Evolutionary conservation across 176 grass and related monocot genomes (phyloP).

Genomic region (Triticum monococcum): DNA sequence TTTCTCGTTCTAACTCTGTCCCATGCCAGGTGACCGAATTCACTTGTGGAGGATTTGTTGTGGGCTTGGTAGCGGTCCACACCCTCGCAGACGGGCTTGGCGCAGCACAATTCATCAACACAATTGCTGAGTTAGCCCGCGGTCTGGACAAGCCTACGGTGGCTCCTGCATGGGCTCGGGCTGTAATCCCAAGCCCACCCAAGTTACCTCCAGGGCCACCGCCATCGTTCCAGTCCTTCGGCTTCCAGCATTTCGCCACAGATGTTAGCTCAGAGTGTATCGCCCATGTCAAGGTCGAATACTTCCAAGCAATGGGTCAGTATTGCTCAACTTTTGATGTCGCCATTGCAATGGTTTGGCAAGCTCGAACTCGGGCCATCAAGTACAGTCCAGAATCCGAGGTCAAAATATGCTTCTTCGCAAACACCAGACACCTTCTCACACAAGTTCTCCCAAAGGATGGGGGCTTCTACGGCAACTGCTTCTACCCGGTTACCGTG

Average conservation of each 20-base stretch:
- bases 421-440: conserved; percentile 63
- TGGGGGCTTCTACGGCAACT: conserved; percentile 67
- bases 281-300: conserved; percentile 39
- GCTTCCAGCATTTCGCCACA: conserved; percentile 40
- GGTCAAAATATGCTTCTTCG: conserved; percentile 72
- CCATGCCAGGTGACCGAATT: conserved; percentile 59
- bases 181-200: conserved; percentile 45
- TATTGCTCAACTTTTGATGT: conserved; percentile 72
- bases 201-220: conserved; percentile 32
- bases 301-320: conserved; percentile 40
- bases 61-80: conserved; percentile 56
- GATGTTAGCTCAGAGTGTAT: conserved; percentile 36
- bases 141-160: conserved; percentile 29
- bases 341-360: conserved; percentile 65
- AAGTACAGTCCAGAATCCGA: conserved; percentile 18
- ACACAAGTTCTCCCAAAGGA: conserved; percentile 35
- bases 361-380: conserved; percentile 47
- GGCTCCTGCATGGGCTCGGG: conserved; percentile 41
- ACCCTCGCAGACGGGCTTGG: conserved; percentile 66
- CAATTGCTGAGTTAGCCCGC: conserved; percentile 52
- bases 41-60: conserved; percentile 54
- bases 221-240: conserved; percentile 37
- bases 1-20: neutral
- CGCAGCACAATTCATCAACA: conserved; percentile 62
- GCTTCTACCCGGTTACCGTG: conserved; percentile 62